Conservation (phyloP, 495 filamentous ascomycete genomes). For the Lophiotrema nucula region DNA sequence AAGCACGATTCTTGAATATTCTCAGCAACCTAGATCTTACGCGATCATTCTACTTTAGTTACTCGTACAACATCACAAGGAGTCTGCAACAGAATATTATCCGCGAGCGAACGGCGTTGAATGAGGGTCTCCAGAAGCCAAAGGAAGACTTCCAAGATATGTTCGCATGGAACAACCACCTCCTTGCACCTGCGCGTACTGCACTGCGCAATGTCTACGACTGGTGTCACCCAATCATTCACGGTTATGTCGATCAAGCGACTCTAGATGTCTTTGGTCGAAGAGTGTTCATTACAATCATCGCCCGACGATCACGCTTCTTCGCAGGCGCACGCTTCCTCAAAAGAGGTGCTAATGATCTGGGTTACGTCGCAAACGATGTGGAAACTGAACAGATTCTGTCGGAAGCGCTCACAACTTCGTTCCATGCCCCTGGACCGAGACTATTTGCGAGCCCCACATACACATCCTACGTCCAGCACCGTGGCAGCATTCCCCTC, state of each 20-base stretch:
- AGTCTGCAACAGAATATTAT: constrained; percentile 92
- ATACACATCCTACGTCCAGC: constrained; percentile 95
- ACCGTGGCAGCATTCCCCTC: constrained; percentile 92
- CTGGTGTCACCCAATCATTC: constrained; percentile 95
- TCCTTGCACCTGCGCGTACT: constrained; percentile 71
- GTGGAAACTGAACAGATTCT: constrained; percentile 99
- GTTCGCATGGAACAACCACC: constrained; percentile 96
- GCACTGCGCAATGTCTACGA: constrained; percentile 78
- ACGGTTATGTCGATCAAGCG: constrained; percentile 88
- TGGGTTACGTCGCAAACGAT: constrained; percentile 97
- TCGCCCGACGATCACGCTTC: constrained; percentile 85
- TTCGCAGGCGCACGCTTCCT: constrained; percentile 94
- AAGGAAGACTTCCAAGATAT: constrained; percentile 77
- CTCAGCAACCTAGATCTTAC: constrained; percentile 87
- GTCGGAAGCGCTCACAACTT: constrained; percentile 87
- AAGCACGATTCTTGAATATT: constrained; percentile 83
- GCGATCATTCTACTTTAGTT: constrained; percentile 95
- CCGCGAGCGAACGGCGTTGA: constrained; percentile 67
- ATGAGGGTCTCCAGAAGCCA: constrained; percentile 58
- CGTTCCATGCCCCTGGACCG: constrained; percentile 89
- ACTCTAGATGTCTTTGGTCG: constrained; percentile 55
- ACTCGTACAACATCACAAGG: constrained; percentile 92
- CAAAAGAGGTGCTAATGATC: constrained; percentile 91
- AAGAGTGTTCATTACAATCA: constrained; percentile 84
- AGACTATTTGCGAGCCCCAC: constrained; percentile 81